Evolutionary conservation across 2,329 filamentous ascomycete species (phyloP).

Genomic region (Ilyonectria robusta): DNA sequence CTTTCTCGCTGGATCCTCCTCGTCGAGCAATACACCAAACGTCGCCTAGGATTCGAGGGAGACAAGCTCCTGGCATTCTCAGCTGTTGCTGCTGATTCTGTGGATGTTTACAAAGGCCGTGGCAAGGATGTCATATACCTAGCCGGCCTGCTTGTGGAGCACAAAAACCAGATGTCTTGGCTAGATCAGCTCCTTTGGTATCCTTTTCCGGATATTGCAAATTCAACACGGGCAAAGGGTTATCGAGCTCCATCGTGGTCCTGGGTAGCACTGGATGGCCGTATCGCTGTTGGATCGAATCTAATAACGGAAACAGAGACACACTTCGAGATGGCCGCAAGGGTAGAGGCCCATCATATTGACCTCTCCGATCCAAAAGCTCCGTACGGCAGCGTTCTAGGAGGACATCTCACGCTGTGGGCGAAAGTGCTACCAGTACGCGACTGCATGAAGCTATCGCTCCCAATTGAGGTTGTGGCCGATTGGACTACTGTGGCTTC

Average conservation of each 20-base stretch:
- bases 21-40: background rate
- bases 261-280: constrained; percentile 9
- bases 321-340: background rate
- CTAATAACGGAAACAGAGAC: background rate
- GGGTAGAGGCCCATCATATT: background rate
- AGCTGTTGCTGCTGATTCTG: background rate
- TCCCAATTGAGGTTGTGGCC: background rate
- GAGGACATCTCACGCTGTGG: background rate
- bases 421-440: background rate
- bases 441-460: background rate
- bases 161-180: background rate
- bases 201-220: background rate
- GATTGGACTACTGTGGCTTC: background rate
- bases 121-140: background rate
- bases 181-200: background rate
- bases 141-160: background rate
- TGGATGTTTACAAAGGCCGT: background rate
- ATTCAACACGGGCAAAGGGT: background rate
- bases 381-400: background rate
- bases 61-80: constrained; percentile 16
- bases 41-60: background rate
- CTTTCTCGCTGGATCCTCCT: background rate
- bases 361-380: background rate
- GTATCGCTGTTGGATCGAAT: background rate
- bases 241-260: constrained; percentile 20